Evolutionary conservation across 257 asterid species (phyloP), one percentile per base, ranked within the genome.

Genomic region (Primulina tabacum): DNA sequence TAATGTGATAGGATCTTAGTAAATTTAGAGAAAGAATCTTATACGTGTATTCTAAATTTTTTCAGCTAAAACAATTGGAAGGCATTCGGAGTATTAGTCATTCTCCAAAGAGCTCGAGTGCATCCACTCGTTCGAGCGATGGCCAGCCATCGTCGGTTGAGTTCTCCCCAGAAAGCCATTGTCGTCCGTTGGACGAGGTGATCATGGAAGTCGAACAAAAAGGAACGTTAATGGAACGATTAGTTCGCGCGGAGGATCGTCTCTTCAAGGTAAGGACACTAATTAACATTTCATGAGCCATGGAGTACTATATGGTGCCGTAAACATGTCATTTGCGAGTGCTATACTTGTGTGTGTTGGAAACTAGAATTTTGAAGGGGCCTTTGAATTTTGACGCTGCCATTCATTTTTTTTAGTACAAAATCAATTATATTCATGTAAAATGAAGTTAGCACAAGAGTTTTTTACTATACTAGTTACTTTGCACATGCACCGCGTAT

Each of bases 131-230:
- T 0, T 77, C 84, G 4, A 84, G 86, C 50, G 87, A 82, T 2
- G 88, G 84, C 5, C 83, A 61, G 10, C 78, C 75, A 1, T n/a
- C n/a, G n/a, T 81, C 74, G 0, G 71, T 71, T 0, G 89, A 85
- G 20, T 76, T 78, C 57, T 85, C 90, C 1, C 89, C 90, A 14
- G 80, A 76, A 29, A 75, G 82, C 67, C 87, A 72, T 28, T 91
- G 90, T 5, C 86, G 95, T 0, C 92, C 96, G 0, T 65, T 91
- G 2, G 65, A 79, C 1, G 95, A 85, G 64, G 97, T 87, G 33
- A 73, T 87, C 24, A 7, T 77, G 62, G 96, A 89, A 75, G 85
- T 85, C 2, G 82, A 83, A 63, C 75, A 60, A 8, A 91, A 91
- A 77, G 97, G 97, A 1, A 84, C 86, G 0, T 74, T 91, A 40